Evolutionary conservation across 2,329 filamentous ascomycete genomes (phyloP).

Genomic region (Aciculosporium take): DNA sequence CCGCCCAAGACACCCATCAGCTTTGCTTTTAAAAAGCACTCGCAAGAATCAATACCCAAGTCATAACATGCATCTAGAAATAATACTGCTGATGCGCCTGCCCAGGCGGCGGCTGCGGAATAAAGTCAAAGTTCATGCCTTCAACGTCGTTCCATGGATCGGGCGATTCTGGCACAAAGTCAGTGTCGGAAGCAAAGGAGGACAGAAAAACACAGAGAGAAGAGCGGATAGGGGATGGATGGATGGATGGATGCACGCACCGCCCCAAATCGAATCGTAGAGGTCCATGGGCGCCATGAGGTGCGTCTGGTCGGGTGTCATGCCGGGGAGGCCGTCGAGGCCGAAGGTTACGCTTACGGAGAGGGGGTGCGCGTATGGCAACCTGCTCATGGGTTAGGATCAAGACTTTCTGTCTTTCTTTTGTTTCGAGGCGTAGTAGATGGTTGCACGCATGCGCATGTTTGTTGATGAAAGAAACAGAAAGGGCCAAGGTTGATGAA

Average conservation of each 20-base stretch:
- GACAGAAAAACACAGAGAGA: not conserved
- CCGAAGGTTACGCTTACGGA: slow-evolving; percentile 17
- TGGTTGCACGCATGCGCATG: too few relatives aligned
- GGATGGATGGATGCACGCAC: slow-evolving; percentile 26
- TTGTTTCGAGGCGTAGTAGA: not conserved
- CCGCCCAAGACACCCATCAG: too few relatives aligned
- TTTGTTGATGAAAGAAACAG: too few relatives aligned
- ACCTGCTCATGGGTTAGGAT: slow-evolving; percentile 12
- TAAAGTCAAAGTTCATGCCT: slow-evolving; percentile 45
- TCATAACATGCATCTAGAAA: slow-evolving; percentile 23
- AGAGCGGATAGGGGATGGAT: not conserved
- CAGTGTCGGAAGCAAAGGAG: not conserved
- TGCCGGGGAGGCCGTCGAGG: slow-evolving; percentile 30
- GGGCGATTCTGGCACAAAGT: slow-evolving; percentile 34
- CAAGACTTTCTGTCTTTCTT: not conserved
- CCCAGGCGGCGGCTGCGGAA: slow-evolving; percentile 43
- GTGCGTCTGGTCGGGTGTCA: slow-evolving; percentile 42
- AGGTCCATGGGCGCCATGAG: slow-evolving; percentile 55
- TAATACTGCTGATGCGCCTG: slow-evolving; percentile 45
- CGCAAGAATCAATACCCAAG: not conserved
- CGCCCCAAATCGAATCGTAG: slow-evolving; percentile 55
- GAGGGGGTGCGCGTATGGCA: slow-evolving; percentile 25
- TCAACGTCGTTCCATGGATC: slow-evolving; percentile 44
- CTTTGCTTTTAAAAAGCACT: too few relatives aligned
- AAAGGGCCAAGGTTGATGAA: too few relatives aligned